Percentiles rank a stretch among this genome's conserved stretches.
These are phyloP conservation scores for Saturnispora gosingensis DNA, from an alignment of 805 yeast genomes.

Conservation along the genomic window DNA sequence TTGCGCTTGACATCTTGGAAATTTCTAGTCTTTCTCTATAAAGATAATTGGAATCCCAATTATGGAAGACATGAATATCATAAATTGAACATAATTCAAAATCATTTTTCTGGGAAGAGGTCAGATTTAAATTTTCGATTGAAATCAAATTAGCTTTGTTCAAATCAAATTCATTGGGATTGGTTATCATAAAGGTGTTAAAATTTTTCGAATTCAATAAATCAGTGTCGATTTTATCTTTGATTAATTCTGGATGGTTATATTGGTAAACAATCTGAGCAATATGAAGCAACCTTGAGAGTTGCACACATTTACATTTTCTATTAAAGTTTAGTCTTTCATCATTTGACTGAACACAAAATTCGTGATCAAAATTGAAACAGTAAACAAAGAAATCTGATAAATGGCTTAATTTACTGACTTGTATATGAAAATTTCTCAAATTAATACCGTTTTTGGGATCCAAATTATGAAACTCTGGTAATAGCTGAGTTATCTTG, in stretches of 20 bases:
- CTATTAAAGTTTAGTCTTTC: constrained; percentile 12
- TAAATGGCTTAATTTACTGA: constrained; percentile 64
- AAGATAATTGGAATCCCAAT: constrained; percentile 62
- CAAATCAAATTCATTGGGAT: constrained; percentile 14
- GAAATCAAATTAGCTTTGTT: constrained; percentile 20
- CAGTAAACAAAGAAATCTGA: constrained; percentile 76
- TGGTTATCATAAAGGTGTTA: constrained; percentile 23
- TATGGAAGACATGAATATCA: constrained; percentile 37
- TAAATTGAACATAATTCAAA: constrained; percentile 26
- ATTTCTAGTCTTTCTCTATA: constrained; percentile 77
- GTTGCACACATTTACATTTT: constrained; percentile 30
- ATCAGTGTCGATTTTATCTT: not conserved
- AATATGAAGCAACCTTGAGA: constrained; percentile 33
- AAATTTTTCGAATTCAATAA: constrained; percentile 13
- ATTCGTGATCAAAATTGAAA: constrained; percentile 33
- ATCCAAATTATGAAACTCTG: constrained; percentile 50
- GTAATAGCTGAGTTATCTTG: constrained; percentile 34
- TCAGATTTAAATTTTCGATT: constrained; percentile 21
- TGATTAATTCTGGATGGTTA: constrained; percentile 19
- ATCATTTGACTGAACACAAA: constrained; percentile 10
- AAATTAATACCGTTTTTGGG: constrained; percentile 67
- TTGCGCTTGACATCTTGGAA: constrained; percentile 73
- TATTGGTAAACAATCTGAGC: constrained; percentile 31
- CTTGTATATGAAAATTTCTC: constrained; percentile 81
- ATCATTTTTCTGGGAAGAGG: constrained; percentile 18